phyloP scores from a whole-genome alignment of 2,329 filamentous ascomycete genomes.

The Neonectria neomacrospora region DNA sequence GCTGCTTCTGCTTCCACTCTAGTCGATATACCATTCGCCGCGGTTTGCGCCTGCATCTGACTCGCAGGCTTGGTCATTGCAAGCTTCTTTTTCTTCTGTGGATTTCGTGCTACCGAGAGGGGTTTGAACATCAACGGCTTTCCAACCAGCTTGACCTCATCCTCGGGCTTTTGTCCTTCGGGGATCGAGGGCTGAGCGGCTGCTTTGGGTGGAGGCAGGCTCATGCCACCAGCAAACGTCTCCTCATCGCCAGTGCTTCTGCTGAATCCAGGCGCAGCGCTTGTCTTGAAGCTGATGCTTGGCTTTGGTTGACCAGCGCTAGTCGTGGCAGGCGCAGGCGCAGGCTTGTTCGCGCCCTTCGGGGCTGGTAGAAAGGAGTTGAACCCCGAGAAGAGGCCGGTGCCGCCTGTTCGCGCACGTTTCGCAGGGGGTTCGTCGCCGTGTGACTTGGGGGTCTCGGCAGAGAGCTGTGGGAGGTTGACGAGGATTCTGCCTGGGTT shows the following conservation, averaged over 20 bases:
- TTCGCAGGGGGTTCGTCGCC: slow-evolving; percentile 71
- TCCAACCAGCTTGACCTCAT: slow-evolving; percentile 75
- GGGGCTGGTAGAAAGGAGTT: slow-evolving; percentile 88
- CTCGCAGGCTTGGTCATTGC: slow-evolving; percentile 37
- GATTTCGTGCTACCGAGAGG: slow-evolving; percentile 82
- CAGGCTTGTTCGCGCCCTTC: slow-evolving; percentile 65
- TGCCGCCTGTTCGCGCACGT: slow-evolving; percentile 67
- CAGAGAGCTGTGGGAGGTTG: slow-evolving; percentile 71
- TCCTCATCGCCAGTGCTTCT: slow-evolving; percentile 58
- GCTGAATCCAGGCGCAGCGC: slow-evolving; percentile 83
- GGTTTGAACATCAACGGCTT: slow-evolving; percentile 91
- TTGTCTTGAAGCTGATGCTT: slow-evolving; percentile 79
- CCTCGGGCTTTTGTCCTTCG: slow-evolving; percentile 66
- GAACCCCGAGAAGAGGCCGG: slow-evolving; percentile 80
- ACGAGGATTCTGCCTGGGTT: slow-evolving; percentile 88
- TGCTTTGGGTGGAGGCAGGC: slow-evolving; percentile 55
- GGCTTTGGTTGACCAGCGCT: slow-evolving; percentile 34
- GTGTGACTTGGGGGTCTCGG: slow-evolving; percentile 50
- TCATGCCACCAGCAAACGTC: slow-evolving; percentile 40
- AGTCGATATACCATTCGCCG: slow-evolving; percentile 35
- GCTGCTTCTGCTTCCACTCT: slow-evolving; percentile 30
- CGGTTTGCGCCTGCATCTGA: slow-evolving; percentile 23
- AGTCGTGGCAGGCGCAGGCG: slow-evolving; percentile 46
- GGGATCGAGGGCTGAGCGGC: slow-evolving; percentile 61
- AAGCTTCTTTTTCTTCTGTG: slow-evolving; percentile 73